Percentiles rank a stretch among this genome's conserved stretches.
Conservation (phyloP, 495 filamentous ascomycete genomes). For the Penicillium atrosanguineum region DNA sequence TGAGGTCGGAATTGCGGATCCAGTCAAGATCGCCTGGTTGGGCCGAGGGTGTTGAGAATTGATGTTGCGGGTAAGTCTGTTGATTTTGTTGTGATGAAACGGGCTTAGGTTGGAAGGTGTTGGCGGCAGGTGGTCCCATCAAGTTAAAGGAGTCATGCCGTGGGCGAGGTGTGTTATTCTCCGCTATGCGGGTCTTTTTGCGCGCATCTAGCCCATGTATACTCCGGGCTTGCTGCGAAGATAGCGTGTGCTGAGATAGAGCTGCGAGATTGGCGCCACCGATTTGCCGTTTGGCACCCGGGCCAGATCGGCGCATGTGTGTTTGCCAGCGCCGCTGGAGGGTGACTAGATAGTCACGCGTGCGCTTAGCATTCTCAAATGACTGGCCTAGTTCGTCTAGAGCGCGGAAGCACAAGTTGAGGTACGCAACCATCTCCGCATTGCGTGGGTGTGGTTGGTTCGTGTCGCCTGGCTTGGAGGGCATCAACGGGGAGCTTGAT, state of each 20-base stretch:
- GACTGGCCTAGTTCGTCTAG: constrained; percentile 47
- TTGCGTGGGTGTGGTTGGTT: constrained; percentile 25
- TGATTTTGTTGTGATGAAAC: constrained; percentile 6
- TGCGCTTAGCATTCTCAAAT: constrained; percentile 48
- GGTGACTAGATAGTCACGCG: constrained; percentile 43
- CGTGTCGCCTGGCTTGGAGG: constrained; percentile 20
- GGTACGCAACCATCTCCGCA: constrained; percentile 43
- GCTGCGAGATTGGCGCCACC: constrained; percentile 21
- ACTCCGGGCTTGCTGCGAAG: constrained; percentile 1
- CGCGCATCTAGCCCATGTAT: neutral
- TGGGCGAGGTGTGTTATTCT: neutral
- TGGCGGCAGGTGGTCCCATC: neutral
- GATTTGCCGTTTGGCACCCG: constrained; percentile 34
- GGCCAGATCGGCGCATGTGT: constrained; percentile 42
- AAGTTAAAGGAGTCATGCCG: constrained; percentile 4
- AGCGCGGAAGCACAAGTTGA: constrained; percentile 49
- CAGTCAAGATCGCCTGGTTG: constrained; percentile 34
- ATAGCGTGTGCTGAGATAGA: neutral
- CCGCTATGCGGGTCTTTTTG: constrained; percentile 31
- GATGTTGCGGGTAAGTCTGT: constrained; percentile 6
- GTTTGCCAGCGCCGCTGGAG: constrained; percentile 48
- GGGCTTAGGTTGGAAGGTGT: constrained; percentile 4
- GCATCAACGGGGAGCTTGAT: constrained; percentile 32
- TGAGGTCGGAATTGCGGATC: constrained; percentile 33
- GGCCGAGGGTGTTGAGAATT: constrained; percentile 1